These are phyloP conservation scores for Globisporangium rhizosaccharum DNA, from an alignment of 352 stramenopile species.

Conservation along the genomic window DNA sequence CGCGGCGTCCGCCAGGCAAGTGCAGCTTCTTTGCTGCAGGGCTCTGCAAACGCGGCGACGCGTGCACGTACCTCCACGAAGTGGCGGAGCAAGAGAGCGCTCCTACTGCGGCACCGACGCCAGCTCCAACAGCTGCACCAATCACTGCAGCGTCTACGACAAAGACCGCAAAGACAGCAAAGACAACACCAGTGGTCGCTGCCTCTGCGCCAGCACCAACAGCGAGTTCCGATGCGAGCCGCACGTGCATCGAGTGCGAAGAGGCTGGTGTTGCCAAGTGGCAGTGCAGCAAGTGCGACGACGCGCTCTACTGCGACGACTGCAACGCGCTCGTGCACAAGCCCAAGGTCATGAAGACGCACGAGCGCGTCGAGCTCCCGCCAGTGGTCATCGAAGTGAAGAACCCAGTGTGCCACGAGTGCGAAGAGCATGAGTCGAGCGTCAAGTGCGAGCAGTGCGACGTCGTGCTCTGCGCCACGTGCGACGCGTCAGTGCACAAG, in stretches of 20 bases:
- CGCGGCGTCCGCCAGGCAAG: conserved; percentile 11
- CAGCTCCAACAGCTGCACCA: conserved; percentile 2
- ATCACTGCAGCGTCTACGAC: not conserved
- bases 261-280: conserved; percentile 32
- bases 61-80: conserved; percentile 44
- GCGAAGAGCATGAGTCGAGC: conserved; percentile 28
- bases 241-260: conserved; percentile 67
- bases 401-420: conserved; percentile 43
- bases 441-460: conserved; percentile 58
- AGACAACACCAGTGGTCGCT: conserved; percentile 6
- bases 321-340: conserved; percentile 54
- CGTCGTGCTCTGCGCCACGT: conserved; percentile 42
- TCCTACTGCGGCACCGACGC: not conserved
- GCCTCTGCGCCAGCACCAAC: not conserved
- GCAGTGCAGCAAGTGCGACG: conserved; percentile 53
- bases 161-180: not conserved
- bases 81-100: not conserved
- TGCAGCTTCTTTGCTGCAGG: conserved; percentile 52
- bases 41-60: conserved; percentile 42
- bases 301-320: conserved; percentile 54
- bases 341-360: conserved; percentile 58
- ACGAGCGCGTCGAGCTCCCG: conserved; percentile 38
- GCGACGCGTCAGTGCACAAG: conserved; percentile 57
- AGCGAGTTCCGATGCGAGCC: conserved; percentile 14
- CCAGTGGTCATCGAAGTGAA: conserved; percentile 12